Evolutionary conservation across 306 rosid species (phyloP).

Genomic region (Prunus padus): DNA sequence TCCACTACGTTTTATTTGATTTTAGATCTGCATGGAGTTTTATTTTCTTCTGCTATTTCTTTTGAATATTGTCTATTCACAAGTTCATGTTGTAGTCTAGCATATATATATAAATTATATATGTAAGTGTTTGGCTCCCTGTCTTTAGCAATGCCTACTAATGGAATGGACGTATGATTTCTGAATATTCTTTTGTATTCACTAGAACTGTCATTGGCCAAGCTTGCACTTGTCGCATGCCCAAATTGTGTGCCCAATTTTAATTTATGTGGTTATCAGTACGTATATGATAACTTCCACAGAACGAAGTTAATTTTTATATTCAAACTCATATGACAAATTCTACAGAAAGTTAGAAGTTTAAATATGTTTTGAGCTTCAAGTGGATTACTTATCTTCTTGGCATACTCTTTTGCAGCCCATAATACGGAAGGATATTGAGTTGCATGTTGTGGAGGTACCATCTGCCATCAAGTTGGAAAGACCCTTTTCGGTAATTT

Average conservation of each 20-base stretch:
- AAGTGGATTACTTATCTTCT: conserved; percentile 25
- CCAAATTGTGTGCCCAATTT: neutral
- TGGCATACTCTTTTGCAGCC: conserved; percentile 62
- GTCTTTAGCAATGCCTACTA: neutral
- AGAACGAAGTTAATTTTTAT: neutral
- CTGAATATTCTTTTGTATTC: neutral
- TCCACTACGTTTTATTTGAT: neutral
- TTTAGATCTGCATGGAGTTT: neutral
- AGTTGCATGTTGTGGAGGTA: conserved; percentile 67
- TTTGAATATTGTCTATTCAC: neutral
- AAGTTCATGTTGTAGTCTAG: neutral
- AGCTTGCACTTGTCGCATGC: neutral
- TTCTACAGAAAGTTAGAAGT: neutral
- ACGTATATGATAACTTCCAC: neutral
- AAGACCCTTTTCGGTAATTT: conserved; percentile 76
- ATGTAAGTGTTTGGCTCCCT: neutral
- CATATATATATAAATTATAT: neutral
- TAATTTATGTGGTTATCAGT: neutral
- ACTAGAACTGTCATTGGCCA: neutral
- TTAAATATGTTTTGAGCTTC: neutral
- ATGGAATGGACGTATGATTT: neutral
- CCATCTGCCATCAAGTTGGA: conserved; percentile 73
- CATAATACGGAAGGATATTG: conserved; percentile 73
- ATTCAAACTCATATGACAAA: neutral
- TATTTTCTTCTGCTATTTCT: neutral